Base-by-base conservation (phyloP, 2,329 filamentous ascomycete species). In the Alternaria novae-zelandiae region DNA sequence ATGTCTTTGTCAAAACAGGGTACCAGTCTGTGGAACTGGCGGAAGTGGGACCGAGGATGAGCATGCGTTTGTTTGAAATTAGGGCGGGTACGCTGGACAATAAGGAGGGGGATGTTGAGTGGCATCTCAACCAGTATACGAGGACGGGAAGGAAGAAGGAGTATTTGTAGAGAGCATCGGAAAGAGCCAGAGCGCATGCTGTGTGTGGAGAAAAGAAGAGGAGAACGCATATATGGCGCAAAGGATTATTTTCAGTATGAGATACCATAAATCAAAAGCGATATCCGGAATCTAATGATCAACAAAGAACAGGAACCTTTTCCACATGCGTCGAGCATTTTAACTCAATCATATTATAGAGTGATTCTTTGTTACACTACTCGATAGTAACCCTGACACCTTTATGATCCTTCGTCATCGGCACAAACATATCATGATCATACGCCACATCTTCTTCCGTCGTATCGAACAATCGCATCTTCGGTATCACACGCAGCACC, bases 61-160 rank as follows among this genome's bases (percentile, higher is more conserved):
- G 94, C n/a, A 96, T 98, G 93, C 87, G 93, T 70, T 84, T 94
- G 57, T 99, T 98, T 77, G 93, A 98, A 83, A 97, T 99, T 65
- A 87, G 94, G 50, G 91, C 90, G 57, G 95, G 96, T 15, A 97
- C 95, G 5, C 83, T 97, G 64, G 96, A 98, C 78, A 97, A 94
- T 75, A 96, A 96, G 80, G 92, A 96, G 70, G 95, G 95, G 5
- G 96, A 99, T 81, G 89, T 96, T 5, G 96, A 99, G 82, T 99
- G 96, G 96, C 91, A 96, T 67, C 85, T 99, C 67, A 96, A 93
- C 65, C 95, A 97, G 78, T 99, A 97, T 80, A 99, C 95, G 9
- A 87, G 96, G 70, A 98, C 95, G 13, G 90, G 91, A 73, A 89
- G 90, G 82, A 98, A 98, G 88, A 97, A 97, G 89, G 93, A 97